Percentiles rank a stretch among this genome's conserved stretches.
Conservation (phyloP, 345 rosid species). For the Gossypium stocksii region DNA sequence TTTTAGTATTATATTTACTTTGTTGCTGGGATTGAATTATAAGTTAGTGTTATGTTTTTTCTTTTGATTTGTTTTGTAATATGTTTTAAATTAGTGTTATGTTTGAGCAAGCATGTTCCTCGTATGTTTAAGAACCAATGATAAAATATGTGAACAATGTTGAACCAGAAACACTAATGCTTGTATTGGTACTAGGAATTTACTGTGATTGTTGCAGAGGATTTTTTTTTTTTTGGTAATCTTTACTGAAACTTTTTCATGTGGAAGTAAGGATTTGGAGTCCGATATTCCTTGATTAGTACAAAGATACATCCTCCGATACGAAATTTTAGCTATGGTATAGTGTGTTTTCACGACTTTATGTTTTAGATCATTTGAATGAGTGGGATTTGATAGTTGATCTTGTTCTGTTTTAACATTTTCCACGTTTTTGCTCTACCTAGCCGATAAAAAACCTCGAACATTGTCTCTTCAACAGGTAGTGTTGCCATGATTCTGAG, state of each 20-base stretch:
- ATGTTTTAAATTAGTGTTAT: background rate
- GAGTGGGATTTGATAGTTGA: background rate
- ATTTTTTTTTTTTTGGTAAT: too few species aligned
- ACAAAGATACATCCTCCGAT: background rate
- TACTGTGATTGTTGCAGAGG: background rate
- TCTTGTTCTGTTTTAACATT: background rate
- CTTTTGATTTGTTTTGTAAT: too few species aligned
- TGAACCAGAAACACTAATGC: background rate
- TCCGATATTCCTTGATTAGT: background rate
- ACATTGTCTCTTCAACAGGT: background rate
- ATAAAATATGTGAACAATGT: background rate
- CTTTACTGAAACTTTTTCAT: background rate
- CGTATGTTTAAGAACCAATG: background rate
- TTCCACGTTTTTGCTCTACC: background rate
- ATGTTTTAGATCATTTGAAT: background rate
- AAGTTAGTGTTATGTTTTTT: background rate
- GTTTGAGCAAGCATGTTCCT: background rate
- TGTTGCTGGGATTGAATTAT: background rate
- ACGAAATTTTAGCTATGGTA: background rate
- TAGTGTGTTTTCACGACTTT: background rate
- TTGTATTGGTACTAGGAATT: slow-evolving; percentile 6
- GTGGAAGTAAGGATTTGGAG: background rate
- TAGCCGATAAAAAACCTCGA: background rate
- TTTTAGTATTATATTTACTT: background rate
- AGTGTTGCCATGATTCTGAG: slow-evolving; percentile 13